A percentile compares a stretch with the other conserved stretches of the same genome.
Evolutionary conservation across 2,329 filamentous ascomycete species (phyloP).

Genomic region (Pseudomassariella vexata): DNA sequence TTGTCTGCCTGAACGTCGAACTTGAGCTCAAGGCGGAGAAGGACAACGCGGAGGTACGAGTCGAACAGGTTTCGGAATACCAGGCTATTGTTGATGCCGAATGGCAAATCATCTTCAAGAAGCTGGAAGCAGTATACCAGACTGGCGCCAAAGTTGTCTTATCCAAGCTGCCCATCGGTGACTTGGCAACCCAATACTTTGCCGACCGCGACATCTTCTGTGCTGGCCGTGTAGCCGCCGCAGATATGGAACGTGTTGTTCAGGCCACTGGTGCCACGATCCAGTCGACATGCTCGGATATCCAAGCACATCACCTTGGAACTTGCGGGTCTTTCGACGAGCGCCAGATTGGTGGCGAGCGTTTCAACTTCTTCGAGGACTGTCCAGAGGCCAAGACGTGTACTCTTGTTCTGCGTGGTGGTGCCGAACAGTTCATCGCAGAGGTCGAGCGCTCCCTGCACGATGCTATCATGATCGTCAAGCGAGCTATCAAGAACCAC

Average conservation of each 20-base stretch:
- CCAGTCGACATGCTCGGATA: conserved; percentile 96
- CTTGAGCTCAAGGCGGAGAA: conserved; percentile 98
- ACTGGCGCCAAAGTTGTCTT: conserved; percentile 96
- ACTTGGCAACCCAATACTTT: conserved; percentile 96
- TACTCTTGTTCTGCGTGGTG: conserved; percentile 89
- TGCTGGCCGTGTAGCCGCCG: conserved; percentile 82
- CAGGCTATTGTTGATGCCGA: conserved; percentile 98
- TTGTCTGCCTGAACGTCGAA: conserved; percentile 96
- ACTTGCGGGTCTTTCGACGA: conserved; percentile 90
- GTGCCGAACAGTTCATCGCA: conserved; percentile 97
- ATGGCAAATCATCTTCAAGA: conserved; percentile 99
- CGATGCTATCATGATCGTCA: conserved; percentile 99
- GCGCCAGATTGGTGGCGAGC: conserved; percentile 92
- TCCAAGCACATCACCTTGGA: conserved; percentile 81
- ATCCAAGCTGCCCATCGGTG: conserved; percentile 94
- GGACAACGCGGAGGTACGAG: conserved; percentile 96
- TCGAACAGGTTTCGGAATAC: conserved; percentile 98
- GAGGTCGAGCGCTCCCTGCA: conserved; percentile 97
- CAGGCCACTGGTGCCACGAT: conserved; percentile 88
- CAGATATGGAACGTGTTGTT: conserved; percentile 94
- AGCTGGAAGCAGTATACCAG: conserved; percentile 90
- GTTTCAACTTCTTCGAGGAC: conserved; percentile 97
- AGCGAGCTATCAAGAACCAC: conserved; percentile 92
- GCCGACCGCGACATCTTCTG: conserved; percentile 98
- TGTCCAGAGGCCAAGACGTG: conserved; percentile 96